These are phyloP conservation scores for Tricholoma hemisulphureum DNA, from an alignment of 768 basidiomycete genomes.

Conservation along the genomic window DNA sequence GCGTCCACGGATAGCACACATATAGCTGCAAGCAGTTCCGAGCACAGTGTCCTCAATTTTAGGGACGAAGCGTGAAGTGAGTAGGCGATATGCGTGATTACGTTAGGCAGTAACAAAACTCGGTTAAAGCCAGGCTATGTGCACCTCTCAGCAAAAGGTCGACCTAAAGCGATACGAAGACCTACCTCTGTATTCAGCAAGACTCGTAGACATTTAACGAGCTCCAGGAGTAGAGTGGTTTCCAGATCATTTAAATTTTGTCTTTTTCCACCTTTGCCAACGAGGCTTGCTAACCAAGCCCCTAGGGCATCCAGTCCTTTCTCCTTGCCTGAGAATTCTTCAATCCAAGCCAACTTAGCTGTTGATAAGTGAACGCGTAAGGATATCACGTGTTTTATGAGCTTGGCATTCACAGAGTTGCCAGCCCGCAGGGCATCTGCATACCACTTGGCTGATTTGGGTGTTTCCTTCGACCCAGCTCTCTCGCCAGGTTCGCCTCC, in stretches of 20 bases:
- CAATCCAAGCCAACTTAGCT: constrained; percentile 73
- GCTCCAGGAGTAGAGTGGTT: constrained; percentile 64
- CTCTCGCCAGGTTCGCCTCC: constrained; percentile 45
- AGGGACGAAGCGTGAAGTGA: constrained; percentile 63
- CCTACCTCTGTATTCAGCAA: constrained; percentile 84
- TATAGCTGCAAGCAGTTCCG: constrained; percentile 82
- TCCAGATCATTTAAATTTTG: constrained; percentile 63
- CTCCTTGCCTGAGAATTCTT: constrained; percentile 66
- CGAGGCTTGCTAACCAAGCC: constrained; percentile 53
- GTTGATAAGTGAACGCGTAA: constrained; percentile 86
- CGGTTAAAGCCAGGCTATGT: constrained; percentile 67
- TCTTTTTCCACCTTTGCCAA: constrained; percentile 66
- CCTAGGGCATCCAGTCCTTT: constrained; percentile 68
- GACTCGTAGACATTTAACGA: constrained; percentile 77
- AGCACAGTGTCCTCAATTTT: constrained; percentile 66
- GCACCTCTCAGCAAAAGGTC: constrained; percentile 8
- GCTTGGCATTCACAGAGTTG: constrained; percentile 54
- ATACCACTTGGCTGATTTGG: constrained; percentile 58
- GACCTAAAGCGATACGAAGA: constrained; percentile 1
- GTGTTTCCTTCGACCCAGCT: constrained; percentile 34
- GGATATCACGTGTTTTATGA: constrained; percentile 76
- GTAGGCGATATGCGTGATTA: constrained; percentile 73
- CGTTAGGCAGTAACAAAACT: constrained; percentile 58
- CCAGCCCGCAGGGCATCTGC: constrained; percentile 56
- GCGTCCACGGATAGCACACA: constrained; percentile 70